Evolutionary conservation across 768 basidiomycete genomes (phyloP).

Genomic region (Pholiota molesta): DNA sequence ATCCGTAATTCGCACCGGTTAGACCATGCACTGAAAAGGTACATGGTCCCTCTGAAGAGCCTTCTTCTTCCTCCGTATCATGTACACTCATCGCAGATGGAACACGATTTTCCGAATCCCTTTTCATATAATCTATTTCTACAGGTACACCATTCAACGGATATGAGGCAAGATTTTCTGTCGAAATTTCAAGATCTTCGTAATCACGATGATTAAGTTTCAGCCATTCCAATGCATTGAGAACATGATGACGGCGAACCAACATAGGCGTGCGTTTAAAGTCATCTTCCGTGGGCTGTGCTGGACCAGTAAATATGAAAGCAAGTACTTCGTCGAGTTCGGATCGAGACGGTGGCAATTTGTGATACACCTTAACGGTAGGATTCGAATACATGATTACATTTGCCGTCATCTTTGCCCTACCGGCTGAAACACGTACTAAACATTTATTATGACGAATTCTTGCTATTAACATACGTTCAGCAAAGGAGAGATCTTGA

Average conservation of each 20-base stretch:
- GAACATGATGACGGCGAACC: not conserved
- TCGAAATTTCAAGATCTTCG: conserved; percentile 30
- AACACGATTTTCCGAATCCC: not conserved
- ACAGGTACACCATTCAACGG: conserved; percentile 26
- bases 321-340: not conserved
- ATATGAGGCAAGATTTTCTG: conserved; percentile 27
- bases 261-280: conserved; percentile 1
- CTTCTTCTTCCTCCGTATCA: conserved; percentile 30
- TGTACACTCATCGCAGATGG: conserved; percentile 19
- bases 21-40: conserved; percentile 41
- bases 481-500: not conserved
- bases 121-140: conserved; percentile 8
- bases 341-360: not conserved
- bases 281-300: not conserved
- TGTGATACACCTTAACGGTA: not conserved
- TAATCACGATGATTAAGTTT: conserved; percentile 25
- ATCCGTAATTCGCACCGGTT: conserved; percentile 25
- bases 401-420: not conserved
- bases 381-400: conserved; percentile 4
- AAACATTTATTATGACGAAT: conserved; percentile 1
- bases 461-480: not conserved
- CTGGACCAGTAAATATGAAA: not conserved
- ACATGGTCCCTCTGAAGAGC: conserved; percentile 32
- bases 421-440: not conserved
- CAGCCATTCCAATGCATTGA: not conserved